Percentiles rank a stretch among this genome's conserved stretches.
These are phyloP conservation scores for Gamarada debralockiae DNA, from an alignment of 495 filamentous ascomycete species.

Conservation along the genomic window DNA sequence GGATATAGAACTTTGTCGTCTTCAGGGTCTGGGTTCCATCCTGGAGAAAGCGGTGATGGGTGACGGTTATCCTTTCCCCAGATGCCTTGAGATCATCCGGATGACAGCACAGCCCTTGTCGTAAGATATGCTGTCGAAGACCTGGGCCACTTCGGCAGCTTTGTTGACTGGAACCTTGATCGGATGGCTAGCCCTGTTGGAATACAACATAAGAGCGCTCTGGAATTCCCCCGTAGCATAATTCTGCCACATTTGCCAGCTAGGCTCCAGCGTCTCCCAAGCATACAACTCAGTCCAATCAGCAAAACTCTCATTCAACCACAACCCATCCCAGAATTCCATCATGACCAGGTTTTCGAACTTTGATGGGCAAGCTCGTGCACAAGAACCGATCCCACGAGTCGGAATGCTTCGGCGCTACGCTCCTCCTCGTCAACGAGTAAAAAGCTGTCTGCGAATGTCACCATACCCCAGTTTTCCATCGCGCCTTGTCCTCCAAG, in stretches of 20 bases:
- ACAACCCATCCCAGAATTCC: slow-evolving; percentile 99
- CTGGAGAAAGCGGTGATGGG: slow-evolving; percentile 72
- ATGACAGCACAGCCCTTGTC: slow-evolving; percentile 94
- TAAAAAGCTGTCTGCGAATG: slow-evolving; percentile 88
- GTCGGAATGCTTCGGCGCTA: slow-evolving; percentile 62
- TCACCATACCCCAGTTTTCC: slow-evolving; percentile 99
- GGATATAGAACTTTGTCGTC: slow-evolving; percentile 77
- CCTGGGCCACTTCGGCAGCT: slow-evolving; percentile 95
- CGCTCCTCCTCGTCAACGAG: slow-evolving; percentile 89
- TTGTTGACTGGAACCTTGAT: slow-evolving; percentile 86
- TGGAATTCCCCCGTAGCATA: slow-evolving; percentile 92
- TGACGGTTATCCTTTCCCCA: slow-evolving; percentile 70
- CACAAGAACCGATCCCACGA: slow-evolving; percentile 84
- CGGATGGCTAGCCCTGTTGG: slow-evolving; percentile 89
- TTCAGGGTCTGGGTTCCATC: slow-evolving; percentile 75
- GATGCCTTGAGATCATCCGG: slow-evolving; percentile 94
- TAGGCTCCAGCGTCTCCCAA: slow-evolving; percentile 84
- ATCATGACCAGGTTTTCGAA: slow-evolving; percentile 98
- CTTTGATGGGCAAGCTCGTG: slow-evolving; percentile 97
- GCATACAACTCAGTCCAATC: slow-evolving; percentile 78
- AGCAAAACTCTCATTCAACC: slow-evolving; percentile 98
- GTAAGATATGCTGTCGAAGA: slow-evolving; percentile 98
- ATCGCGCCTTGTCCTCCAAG: slow-evolving; percentile 85
- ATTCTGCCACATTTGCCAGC: slow-evolving; percentile 98
- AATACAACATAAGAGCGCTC: slow-evolving; percentile 82